Percentiles rank a stretch among this genome's conserved stretches.
phyloP scores from a whole-genome alignment of 2,329 filamentous ascomycete species.

The Trichoderma sp. region DNA sequence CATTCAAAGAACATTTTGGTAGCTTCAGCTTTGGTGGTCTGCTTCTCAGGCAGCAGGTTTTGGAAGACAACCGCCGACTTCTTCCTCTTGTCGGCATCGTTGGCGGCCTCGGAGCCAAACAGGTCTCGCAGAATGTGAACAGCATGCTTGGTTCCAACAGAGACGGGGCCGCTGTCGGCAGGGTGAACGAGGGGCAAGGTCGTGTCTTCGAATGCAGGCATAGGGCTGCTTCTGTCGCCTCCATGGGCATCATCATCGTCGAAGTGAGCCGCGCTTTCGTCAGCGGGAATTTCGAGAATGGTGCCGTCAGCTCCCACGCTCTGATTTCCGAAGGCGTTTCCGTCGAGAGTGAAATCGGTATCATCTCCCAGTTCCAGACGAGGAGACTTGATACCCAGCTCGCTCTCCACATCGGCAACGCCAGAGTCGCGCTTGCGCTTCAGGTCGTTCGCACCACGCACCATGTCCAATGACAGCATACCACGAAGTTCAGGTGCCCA shows the following conservation, averaged over 20 bases:
- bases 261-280: slow-evolving; percentile 49
- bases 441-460: slow-evolving; percentile 74
- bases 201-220: slow-evolving; percentile 76
- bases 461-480: slow-evolving; percentile 84
- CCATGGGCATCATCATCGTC: slow-evolving; percentile 51
- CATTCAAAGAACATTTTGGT: slow-evolving; percentile 99
- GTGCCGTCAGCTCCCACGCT: slow-evolving; percentile 62
- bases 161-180: slow-evolving; percentile 81
- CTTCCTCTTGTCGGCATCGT: slow-evolving; percentile 70
- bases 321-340: slow-evolving; percentile 54
- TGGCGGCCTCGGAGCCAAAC: slow-evolving; percentile 73
- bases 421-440: slow-evolving; percentile 95
- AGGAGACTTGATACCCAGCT: slow-evolving; percentile 67
- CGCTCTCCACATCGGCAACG: slow-evolving; percentile 74
- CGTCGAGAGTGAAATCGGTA: slow-evolving; percentile 53
- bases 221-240: slow-evolving; percentile 45
- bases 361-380: slow-evolving; percentile 69
- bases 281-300: slow-evolving; percentile 64
- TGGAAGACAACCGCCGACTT: slow-evolving; percentile 84
- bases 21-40: slow-evolving; percentile 82
- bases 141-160: slow-evolving; percentile 89
- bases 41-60: slow-evolving; percentile 79
- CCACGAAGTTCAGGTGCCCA: slow-evolving; percentile 93
- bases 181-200: slow-evolving; percentile 75
- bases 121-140: slow-evolving; percentile 91